Evolutionary conservation across 1,139 yeast species (phyloP).

Genomic region (Candida tetrigidarum): DNA sequence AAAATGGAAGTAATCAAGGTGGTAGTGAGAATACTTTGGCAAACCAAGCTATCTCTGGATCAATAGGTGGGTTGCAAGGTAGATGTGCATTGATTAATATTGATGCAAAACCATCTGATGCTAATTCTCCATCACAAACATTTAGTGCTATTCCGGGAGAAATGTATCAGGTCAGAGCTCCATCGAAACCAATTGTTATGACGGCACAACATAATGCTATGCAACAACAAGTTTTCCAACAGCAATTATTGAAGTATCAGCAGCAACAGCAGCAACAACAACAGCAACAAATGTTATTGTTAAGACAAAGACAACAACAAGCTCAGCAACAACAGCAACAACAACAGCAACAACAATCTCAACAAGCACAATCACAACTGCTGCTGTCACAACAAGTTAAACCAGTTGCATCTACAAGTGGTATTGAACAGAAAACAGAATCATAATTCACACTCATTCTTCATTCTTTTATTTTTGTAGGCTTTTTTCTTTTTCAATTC

Average conservation of each 20-base stretch:
- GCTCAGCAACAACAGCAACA: constrained; percentile 39
- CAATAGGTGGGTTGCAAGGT: constrained; percentile 76
- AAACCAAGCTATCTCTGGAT: constrained; percentile 53
- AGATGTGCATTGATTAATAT: constrained; percentile 76
- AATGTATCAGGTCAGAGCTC: constrained; percentile 63
- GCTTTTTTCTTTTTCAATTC: constrained; percentile 3
- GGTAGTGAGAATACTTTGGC: constrained; percentile 42
- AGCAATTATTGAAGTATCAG: constrained; percentile 49
- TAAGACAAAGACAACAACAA: constrained; percentile 36
- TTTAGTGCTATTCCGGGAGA: constrained; percentile 58
- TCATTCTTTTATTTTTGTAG: neutral
- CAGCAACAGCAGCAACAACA: constrained; percentile 46
- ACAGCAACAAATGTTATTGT: constrained; percentile 27
- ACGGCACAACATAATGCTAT: constrained; percentile 49
- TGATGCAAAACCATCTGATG: constrained; percentile 40
- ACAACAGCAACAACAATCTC: constrained; percentile 15
- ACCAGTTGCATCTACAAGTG: constrained; percentile 2
- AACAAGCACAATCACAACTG: constrained; percentile 2
- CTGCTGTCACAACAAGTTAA: constrained; percentile 5
- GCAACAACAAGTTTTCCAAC: constrained; percentile 56
- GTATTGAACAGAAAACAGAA: neutral
- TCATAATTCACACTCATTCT: neutral
- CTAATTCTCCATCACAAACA: constrained; percentile 43
- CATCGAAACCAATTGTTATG: constrained; percentile 52
- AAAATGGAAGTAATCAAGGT: constrained; percentile 17